Percentiles rank a stretch among this genome's conserved stretches.
Evolutionary conservation across 169 alveolate genomes (phyloP).

Genomic region (Plasmodium malariae): DNA sequence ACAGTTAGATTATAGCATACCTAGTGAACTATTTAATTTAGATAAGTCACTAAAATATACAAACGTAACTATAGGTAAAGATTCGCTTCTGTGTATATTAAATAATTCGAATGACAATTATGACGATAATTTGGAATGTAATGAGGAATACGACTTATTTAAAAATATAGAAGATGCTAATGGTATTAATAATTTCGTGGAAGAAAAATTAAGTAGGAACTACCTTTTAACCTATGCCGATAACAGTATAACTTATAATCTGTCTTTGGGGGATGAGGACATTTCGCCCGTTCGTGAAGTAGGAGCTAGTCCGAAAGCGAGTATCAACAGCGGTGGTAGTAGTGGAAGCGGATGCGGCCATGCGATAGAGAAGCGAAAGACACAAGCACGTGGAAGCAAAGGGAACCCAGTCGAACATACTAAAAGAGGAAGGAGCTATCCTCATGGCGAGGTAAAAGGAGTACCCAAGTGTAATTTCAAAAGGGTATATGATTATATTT

Average conservation of each 20-base stretch:
- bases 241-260: slow-evolving; percentile 19
- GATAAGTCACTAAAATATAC: slow-evolving; percentile 54
- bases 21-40: slow-evolving; percentile 41
- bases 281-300: not conserved
- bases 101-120: not conserved
- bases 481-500: slow-evolving; percentile 67
- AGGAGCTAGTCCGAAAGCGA: not conserved
- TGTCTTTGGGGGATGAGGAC: not conserved
- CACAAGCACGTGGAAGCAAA: not conserved
- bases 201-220: slow-evolving; percentile 27
- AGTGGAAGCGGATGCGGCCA: not conserved
- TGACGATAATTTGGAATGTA: not conserved
- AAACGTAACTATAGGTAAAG: slow-evolving; percentile 64
- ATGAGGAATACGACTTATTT: not conserved
- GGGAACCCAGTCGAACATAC: too few relatives aligned
- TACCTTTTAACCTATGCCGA: slow-evolving; percentile 38
- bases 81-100: slow-evolving; percentile 57
- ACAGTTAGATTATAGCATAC: slow-evolving; percentile 58
- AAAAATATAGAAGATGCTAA: not conserved
- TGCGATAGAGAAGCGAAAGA: not conserved
- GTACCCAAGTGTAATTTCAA: slow-evolving; percentile 34
- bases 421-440: not conserved
- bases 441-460: not conserved
- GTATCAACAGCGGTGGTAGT: not conserved
- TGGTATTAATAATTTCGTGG: slow-evolving; percentile 18